These are phyloP conservation scores for Colletotrichum karsti DNA, from an alignment of 2,329 filamentous ascomycete genomes.

Conservation along the genomic window DNA sequence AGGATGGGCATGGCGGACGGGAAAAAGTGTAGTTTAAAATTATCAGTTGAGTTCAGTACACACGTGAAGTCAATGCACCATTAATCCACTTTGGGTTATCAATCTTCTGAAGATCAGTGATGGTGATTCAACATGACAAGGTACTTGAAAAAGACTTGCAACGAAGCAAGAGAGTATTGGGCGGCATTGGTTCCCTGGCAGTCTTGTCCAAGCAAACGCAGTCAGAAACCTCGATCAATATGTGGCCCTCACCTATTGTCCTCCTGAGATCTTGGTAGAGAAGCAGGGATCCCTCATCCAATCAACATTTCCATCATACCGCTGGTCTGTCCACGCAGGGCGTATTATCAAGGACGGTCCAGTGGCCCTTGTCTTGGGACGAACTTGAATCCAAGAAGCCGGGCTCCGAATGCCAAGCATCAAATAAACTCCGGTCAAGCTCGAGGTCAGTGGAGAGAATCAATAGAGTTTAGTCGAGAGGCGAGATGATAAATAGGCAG, in stretches of 20 bases:
- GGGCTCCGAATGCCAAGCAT: background rate
- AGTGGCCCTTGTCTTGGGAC: background rate
- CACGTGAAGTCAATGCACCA: background rate
- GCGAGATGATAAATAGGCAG: background rate
- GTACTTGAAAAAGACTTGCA: background rate
- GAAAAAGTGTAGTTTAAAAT: background rate
- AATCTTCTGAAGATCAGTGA: background rate
- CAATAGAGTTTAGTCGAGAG: background rate
- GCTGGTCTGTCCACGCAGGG: background rate
- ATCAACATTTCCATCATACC: background rate
- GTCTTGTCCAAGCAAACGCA: background rate
- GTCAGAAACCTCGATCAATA: background rate
- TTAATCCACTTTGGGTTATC: background rate
- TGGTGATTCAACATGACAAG: background rate
- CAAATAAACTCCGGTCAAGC: background rate
- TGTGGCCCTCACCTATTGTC: background rate
- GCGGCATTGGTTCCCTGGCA: background rate
- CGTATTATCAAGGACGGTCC: background rate
- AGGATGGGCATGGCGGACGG: background rate
- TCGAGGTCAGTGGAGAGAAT: background rate
- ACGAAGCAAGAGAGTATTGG: background rate
- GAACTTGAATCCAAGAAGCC: background rate
- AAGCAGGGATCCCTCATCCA: background rate
- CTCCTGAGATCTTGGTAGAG: background rate
- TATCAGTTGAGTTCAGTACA: background rate